Percentiles rank a stretch among this genome's conserved stretches.
These are phyloP conservation scores for Gigaspora rosea DNA, from an alignment of 192 early-diverging fungal genomes.

Conservation along the genomic window DNA sequence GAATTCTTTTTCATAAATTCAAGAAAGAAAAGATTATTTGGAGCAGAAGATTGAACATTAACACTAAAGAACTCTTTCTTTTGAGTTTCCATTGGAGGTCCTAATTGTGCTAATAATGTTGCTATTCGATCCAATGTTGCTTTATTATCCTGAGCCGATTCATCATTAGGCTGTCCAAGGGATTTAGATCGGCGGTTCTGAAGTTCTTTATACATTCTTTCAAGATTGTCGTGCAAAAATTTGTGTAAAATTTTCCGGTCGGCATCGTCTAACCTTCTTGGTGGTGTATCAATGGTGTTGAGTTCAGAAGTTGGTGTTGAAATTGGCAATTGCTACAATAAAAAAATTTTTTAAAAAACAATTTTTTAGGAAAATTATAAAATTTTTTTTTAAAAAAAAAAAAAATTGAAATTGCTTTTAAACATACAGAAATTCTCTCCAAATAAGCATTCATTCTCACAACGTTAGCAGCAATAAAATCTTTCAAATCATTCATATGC, in stretches of 20 bases:
- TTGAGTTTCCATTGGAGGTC: constrained; percentile 70
- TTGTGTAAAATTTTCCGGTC: constrained; percentile 53
- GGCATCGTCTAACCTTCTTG: constrained; percentile 42
- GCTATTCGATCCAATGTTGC: constrained; percentile 78
- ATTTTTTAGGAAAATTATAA: not conserved
- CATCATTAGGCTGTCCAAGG: not conserved
- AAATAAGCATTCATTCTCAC: constrained; percentile 77
- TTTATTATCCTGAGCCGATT: constrained; percentile 52
- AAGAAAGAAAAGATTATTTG: constrained; percentile 47
- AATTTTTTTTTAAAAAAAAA: not conserved
- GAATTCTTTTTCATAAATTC: constrained; percentile 77
- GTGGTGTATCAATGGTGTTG: not conserved
- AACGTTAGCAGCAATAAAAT: constrained; percentile 80
- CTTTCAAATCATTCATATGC: constrained; percentile 90
- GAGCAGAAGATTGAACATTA: constrained; percentile 44
- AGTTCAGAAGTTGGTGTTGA: constrained; percentile 17
- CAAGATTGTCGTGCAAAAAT: constrained; percentile 68
- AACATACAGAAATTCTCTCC: constrained; percentile 67
- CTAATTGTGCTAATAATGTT: constrained; percentile 81
- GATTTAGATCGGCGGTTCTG: constrained; percentile 47
- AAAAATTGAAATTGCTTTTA: constrained; percentile 1
- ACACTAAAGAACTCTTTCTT: constrained; percentile 45
- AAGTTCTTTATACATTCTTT: constrained; percentile 67
- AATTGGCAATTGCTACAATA: not conserved
- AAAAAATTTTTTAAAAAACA: not conserved